Evolutionary conservation across 2,329 filamentous ascomycete species (phyloP), one percentile per base, ranked within the genome.

Genomic region (Neonectria ditissima): DNA sequence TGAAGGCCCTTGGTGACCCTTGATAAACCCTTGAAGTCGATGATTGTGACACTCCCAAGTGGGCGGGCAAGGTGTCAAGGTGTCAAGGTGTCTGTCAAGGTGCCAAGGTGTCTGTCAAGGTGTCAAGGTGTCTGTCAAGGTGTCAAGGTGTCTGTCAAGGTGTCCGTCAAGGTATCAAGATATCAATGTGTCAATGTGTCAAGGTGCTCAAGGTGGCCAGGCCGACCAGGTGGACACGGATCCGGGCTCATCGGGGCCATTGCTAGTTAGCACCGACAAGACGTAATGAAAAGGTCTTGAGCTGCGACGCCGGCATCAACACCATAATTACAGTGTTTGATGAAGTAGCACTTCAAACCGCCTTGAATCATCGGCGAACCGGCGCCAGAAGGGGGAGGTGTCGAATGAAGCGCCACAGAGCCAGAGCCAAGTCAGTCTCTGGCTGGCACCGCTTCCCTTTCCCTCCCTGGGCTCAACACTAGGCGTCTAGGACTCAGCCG

Each of bases 251-350:
- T 65, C 18, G 53, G 32, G 13, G 63, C 28, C 50, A 41, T 59
- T 18, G 60, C 69, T 59, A 69, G 56, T 37, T 37, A 37, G 34
- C 34, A 37, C 34, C 34, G 34, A 37, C 14, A 62, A 61, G 65
- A 61, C 62, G 61, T 55, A 55, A 55, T 61, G 56, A 26, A n/a
- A 32, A 26, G 28, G 53, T 20, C 7, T 22, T 20, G 48, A 54
- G 51, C 32, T 50, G 51, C 54, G 60, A 58, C 58, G 43, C 50
- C 53, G 34, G 48, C 45, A 45, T 41, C 37, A 63, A 50, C 26
- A 47, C 58, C 57, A 63, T 53, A 69, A 65, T 69, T 65, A 65
- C 22, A 62, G 16, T 44, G 67, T 69, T 71, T 71, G 68, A 71
- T 55, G 51, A 63, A 34, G 18, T 62, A 69, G 54, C 61, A 58